Base-by-base conservation (phyloP, 208 protist genomes). In the Endotrypanum monterogeii region DNA sequence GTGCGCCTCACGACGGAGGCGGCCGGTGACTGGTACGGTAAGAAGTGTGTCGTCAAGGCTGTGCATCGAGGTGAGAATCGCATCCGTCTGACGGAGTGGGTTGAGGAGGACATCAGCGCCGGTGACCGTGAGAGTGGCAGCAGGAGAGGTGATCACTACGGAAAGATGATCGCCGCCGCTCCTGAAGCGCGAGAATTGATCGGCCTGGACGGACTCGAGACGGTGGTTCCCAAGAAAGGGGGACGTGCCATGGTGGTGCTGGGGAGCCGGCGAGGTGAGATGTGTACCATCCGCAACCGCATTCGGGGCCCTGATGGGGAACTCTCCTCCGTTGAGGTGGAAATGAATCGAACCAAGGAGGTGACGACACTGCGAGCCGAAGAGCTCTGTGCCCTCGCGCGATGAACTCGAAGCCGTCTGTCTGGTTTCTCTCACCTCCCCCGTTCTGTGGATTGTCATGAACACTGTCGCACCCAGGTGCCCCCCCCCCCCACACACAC, bases 141-240 rank as follows among this genome's bases (percentile, higher is more conserved):
- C 18, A 37, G 28, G 57, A n/a, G 28, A 6, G 11, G 20, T 20
- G 7, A 23, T 35, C 35, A 41, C 32, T 63, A 7, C 57, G 18
- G 58, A 46, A 48, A 48, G 58, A 46, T 14, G 1, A 55, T 28
- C 25, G 35, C 32, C 1, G 6, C 35, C 6, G 56, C 62, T 12
- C n/a, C 56, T 0, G 83, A 83, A 9, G 76, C 83, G n/a, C 57
- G 94, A 23, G 89, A 96, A 52, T 65, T 95, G 67, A 63, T 89
- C 16, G 89, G 89, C 0, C 74, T 83, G 41, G 87, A 83, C 18
- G 87, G 83, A 5, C 55, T 96, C 32, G 88, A 93, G 74, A 94
- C 89, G 18, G 85, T 96, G 14, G 75, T 95, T 51, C 92, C 92
- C 5, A 88, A 87, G 73, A 85, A 89, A 65, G 85, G 85, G 1